Evolutionary conservation across 805 yeast genomes (phyloP).

Genomic region (Candida suzukii): DNA sequence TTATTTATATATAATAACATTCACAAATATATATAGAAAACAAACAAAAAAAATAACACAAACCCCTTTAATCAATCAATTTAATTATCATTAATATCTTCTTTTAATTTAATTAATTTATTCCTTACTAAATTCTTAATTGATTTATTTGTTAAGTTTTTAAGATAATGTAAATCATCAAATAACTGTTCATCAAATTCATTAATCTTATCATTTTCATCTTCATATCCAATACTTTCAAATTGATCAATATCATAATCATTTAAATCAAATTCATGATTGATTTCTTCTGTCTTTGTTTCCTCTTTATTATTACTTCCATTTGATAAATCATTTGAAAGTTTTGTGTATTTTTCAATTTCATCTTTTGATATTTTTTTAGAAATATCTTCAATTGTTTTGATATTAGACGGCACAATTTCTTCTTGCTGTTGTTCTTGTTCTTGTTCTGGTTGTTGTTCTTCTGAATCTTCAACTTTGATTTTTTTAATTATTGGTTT

Average conservation of each 20-base stretch:
- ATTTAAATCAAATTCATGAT: not conserved
- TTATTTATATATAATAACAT: too few species aligned
- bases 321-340: conserved; percentile 1
- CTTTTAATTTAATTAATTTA: conserved; percentile 9
- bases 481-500: not conserved
- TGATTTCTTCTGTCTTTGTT: not conserved
- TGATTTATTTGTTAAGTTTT: conserved; percentile 34
- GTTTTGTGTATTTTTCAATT: conserved; percentile 1
- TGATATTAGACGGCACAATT: too few species aligned
- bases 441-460: too few species aligned
- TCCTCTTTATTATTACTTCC: not conserved
- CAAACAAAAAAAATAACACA: too few species aligned
- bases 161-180: conserved; percentile 29
- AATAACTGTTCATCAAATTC: conserved; percentile 32
- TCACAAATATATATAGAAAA: too few species aligned
- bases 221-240: too few species aligned
- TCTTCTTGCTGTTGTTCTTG: too few species aligned
- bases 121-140: conserved; percentile 32
- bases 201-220: conserved; percentile 8
- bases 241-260: not conserved
- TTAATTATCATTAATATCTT: not conserved
- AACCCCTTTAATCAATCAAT: not conserved
- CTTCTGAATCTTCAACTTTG: not conserved
- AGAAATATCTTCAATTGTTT: not conserved
- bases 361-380: too few species aligned